Evolutionary conservation across 1,284 basidiomycete genomes (phyloP), one percentile per base, ranked within the genome.

Genomic region (Volvariella surrecta): DNA sequence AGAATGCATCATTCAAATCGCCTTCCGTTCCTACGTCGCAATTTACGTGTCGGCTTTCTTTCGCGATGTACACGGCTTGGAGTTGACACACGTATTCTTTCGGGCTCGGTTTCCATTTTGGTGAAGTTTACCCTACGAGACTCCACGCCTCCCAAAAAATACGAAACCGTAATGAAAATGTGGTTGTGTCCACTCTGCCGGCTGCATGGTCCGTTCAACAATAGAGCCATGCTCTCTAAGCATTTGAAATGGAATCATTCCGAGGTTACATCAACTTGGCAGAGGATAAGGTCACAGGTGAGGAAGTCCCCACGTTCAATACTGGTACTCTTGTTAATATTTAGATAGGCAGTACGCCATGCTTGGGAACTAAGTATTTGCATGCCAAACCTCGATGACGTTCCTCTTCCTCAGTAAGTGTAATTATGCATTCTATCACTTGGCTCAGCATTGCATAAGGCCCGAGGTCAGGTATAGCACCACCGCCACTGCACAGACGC

Each of bases 171-270:
- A 22, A 43, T 60, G 39, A 44, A 51, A 17, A 43, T 48, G 11
- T 82, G 77, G 73, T 44, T 57, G 24, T 87, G 83, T 53, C 82
- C 83, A 0, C 48, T 86, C 13, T 87, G 83, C 53, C 62, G 68
- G 37, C 51, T 80, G 2, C 67, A 78, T 39, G 65, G 66, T 4
- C 50, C 46, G 0, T 75, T 87, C 40, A 45, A 53, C 3, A 76
- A 70, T 10, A 62, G 60, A 18, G 66, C 61, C 15, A 70, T 77
- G 63, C 58, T 86, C 1, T 55, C 60, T 22, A 66, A 58, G 19
- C 83, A 87, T 55, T 49, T 86, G 10, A 49, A 57, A 3, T 70
- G 68, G 61, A 74, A 79, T 53, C 83, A 87, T 52, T 24, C 52
- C 0, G 68, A 69, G n/a, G 13, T 35, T 15, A 15, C 4, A 15